These are phyloP conservation scores for Kalmusia sp. DNA, from an alignment of 2,329 filamentous ascomycete species.

Conservation along the genomic window DNA sequence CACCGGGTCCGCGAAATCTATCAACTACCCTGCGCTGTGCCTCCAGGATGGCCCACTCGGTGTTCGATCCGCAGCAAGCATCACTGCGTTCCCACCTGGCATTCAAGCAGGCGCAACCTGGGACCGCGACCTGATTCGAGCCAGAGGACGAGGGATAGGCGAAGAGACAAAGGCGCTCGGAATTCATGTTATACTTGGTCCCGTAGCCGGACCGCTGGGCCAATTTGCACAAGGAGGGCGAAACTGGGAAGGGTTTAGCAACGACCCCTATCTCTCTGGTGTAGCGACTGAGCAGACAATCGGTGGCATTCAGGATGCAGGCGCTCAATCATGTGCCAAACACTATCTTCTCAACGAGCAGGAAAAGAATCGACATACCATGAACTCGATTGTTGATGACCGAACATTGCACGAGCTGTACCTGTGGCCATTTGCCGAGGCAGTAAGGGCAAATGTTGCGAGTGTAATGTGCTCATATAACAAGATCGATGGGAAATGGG, in stretches of 20 bases:
- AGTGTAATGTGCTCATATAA: constrained; percentile 56
- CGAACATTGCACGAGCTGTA: constrained; percentile 79
- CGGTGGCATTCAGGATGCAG: constrained; percentile 52
- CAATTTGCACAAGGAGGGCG: constrained; percentile 50
- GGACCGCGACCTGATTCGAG: constrained; percentile 43
- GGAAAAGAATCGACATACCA: constrained; percentile 58
- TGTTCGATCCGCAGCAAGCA: constrained; percentile 45
- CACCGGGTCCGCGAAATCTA: constrained; percentile 41
- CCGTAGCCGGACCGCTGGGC: constrained; percentile 51
- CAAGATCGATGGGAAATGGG: constrained; percentile 57
- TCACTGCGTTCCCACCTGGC: constrained; percentile 48
- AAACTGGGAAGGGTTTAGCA: constrained; percentile 59
- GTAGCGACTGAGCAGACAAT: constrained; percentile 53
- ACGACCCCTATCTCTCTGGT: constrained; percentile 57
- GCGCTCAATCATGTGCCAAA: constrained; percentile 52
- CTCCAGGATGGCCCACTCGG: constrained; percentile 51
- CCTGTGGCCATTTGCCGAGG: constrained; percentile 79
- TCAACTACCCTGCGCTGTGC: constrained; percentile 47
- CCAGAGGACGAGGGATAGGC: constrained; percentile 44
- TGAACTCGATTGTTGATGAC: constrained; percentile 70
- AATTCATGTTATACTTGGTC: constrained; percentile 52
- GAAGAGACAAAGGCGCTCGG: constrained; percentile 52
- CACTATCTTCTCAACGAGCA: constrained; percentile 72
- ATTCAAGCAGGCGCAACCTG: constrained; percentile 49
- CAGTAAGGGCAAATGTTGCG: constrained; percentile 69